Base-by-base conservation (phyloP, 352 stramenopile species). In the Phytophthora ramorum region DNA sequence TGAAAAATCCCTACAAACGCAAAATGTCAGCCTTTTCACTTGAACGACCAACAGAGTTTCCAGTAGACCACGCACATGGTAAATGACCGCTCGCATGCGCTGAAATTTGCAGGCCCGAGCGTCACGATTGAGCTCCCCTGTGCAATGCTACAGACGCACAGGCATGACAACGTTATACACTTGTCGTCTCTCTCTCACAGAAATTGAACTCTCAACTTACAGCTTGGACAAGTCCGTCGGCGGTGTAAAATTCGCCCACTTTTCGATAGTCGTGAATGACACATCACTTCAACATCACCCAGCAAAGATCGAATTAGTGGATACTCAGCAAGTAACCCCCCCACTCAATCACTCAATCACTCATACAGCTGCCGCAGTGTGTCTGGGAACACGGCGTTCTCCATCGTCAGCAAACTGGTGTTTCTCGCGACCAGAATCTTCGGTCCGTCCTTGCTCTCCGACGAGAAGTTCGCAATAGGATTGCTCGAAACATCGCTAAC, bases 401-500 rank as follows among this genome's bases (percentile, higher is more conserved):
- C 37, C 46, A 75, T 51, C 35, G 64, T 58, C 13, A 22, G 10
- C 26, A 73, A 32, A 32, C 48, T 72, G 4, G 59, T 66, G 19
- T 75, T 75, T 20, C 51, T 66, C 20, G 70, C 70, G 0, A 78
- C 28, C 2, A 78, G 60, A 13, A 37, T 37, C 16, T 41, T 54
- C 0, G 66, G 70, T 12, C 70, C 70, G 17, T 57, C 10, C 38
- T 78, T 72, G 22, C 60, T 62, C 13, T 44, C 14, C 4, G 47
- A 28, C 16, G 66, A 58, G 10, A 78, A 62, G 16, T 62, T 59
- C n/a, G 40, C 30, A 46, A 78, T 78, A 2, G 61, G 61, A 35
- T 78, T 78, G 38, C 68, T 43, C 4, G 70, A 78, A 3, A 75
- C 66, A 58, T 71, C 51, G 30, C 70, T 78, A 43, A 8, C 2